Evolutionary conservation across 2,329 filamentous ascomycete genomes (phyloP).

Genomic region (Aspergillus candidus): DNA sequence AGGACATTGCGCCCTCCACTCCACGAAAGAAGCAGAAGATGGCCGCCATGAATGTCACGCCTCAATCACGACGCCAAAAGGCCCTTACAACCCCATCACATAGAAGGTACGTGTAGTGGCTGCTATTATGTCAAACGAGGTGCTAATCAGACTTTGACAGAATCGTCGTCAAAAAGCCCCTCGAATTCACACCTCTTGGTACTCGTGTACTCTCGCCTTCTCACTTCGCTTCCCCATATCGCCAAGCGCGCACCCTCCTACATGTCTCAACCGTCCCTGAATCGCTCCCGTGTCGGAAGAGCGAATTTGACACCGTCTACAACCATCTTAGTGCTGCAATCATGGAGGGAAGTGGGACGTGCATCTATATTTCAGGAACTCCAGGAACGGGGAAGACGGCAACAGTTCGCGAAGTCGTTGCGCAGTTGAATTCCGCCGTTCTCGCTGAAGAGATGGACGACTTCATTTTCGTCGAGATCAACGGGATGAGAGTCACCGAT

Average conservation of each 20-base stretch:
- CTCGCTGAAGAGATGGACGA: slow-evolving; percentile 88
- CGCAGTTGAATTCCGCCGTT: slow-evolving; percentile 81
- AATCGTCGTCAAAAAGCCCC: slow-evolving; percentile 73
- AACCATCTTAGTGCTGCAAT: slow-evolving; percentile 92
- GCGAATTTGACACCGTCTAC: slow-evolving; percentile 87
- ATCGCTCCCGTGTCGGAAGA: slow-evolving; percentile 83
- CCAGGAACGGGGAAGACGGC: slow-evolving; percentile 97
- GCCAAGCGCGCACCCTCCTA: slow-evolving; percentile 77
- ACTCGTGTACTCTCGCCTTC: slow-evolving; percentile 74
- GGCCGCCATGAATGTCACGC: slow-evolving; percentile 39
- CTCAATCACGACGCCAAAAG: slow-evolving; percentile 37
- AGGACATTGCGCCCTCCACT: slow-evolving; percentile 38
- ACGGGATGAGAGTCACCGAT: slow-evolving; percentile 99
- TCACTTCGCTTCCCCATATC: slow-evolving; percentile 75
- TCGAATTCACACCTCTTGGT: slow-evolving; percentile 93
- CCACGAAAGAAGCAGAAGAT: slow-evolving; percentile 54
- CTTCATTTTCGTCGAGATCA: slow-evolving; percentile 99
- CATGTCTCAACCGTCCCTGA: slow-evolving; percentile 91
- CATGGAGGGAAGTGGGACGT: slow-evolving; percentile 84
- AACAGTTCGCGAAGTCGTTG: slow-evolving; percentile 90
- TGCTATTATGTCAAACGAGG: slow-evolving; percentile 17
- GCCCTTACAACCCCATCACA: slow-evolving; percentile 57
- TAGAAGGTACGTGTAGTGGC: slow-evolving; percentile 45
- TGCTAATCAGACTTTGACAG: slow-evolving; percentile 24
- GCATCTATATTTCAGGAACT: slow-evolving; percentile 98